Percentiles rank a stretch among this genome's conserved stretches.
phyloP scores from a whole-genome alignment of 768 basidiomycete genomes.

The Podaxis pistillaris region DNA sequence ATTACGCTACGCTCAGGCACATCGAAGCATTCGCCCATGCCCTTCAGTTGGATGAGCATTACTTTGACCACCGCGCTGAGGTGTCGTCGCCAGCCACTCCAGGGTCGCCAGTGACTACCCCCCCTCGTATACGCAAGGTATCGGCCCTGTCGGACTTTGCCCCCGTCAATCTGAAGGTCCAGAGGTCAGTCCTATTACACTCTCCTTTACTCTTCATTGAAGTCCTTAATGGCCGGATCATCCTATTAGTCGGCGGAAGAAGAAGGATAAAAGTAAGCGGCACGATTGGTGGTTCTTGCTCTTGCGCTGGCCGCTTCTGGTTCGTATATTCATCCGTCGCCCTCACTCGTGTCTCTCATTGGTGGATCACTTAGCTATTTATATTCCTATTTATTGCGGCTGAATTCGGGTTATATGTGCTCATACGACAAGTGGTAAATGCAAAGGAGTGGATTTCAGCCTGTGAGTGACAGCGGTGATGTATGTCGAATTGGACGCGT shows the following conservation, averaged over 20 bases:
- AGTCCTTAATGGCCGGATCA: not conserved
- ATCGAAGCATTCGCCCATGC: constrained; percentile 80
- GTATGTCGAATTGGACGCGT: not conserved
- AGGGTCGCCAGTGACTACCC: constrained; percentile 32
- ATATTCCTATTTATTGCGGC: constrained; percentile 81
- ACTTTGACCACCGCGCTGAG: constrained; percentile 33
- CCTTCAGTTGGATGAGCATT: constrained; percentile 57
- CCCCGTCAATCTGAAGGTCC: constrained; percentile 83
- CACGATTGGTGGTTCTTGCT: constrained; percentile 79
- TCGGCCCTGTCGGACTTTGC: constrained; percentile 87
- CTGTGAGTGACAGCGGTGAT: constrained; percentile 46
- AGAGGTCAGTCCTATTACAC: constrained; percentile 45
- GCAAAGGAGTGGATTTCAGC: constrained; percentile 91
- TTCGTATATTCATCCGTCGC: constrained; percentile 30
- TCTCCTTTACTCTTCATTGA: not conserved
- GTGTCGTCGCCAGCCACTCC: constrained; percentile 37
- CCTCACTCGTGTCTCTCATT: not conserved
- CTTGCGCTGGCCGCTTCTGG: constrained; percentile 85
- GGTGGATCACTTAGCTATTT: constrained; percentile 51
- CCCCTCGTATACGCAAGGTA: constrained; percentile 68
- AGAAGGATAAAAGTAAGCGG: constrained; percentile 37
- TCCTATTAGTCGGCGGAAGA: constrained; percentile 26
- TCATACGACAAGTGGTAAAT: constrained; percentile 91
- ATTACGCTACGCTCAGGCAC: constrained; percentile 29
- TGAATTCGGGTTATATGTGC: constrained; percentile 85